Evolutionary conservation across 2,329 filamentous ascomycete genomes (phyloP).

Genomic region (Biscogniauxia marginata): DNA sequence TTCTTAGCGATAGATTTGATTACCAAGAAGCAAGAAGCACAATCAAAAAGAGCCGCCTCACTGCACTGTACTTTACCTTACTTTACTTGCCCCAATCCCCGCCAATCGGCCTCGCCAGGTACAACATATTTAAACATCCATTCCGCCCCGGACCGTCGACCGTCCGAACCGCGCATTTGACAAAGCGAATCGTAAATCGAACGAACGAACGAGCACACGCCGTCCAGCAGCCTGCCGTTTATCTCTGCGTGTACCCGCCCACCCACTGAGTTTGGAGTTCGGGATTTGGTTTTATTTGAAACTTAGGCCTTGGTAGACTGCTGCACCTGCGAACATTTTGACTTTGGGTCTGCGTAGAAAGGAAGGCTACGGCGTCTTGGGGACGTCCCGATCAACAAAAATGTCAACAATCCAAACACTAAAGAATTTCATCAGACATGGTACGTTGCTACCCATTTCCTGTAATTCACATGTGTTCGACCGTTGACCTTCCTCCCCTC

Average conservation of each 20-base stretch:
- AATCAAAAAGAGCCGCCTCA: too few relatives aligned
- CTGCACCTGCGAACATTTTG: too few relatives aligned
- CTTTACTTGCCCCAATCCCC: neutral
- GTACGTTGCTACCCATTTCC: conserved; percentile 39
- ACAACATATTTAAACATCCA: neutral
- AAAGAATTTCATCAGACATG: conserved; percentile 97
- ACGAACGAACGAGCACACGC: neutral
- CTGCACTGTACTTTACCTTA: too few relatives aligned
- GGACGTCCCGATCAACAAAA: conserved; percentile 1
- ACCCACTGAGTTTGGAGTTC: neutral
- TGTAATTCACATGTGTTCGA: conserved; percentile 6
- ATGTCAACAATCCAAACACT: conserved; percentile 87
- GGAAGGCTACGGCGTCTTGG: neutral
- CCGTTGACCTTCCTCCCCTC: conserved; percentile 1
- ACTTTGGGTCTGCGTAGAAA: neutral
- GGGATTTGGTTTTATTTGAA: too few relatives aligned
- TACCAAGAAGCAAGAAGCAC: neutral
- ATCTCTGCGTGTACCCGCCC: neutral
- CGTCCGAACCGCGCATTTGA: neutral
- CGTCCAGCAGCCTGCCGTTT: neutral
- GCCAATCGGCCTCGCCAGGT: neutral
- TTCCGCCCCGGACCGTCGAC: neutral
- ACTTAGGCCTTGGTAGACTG: too few relatives aligned
- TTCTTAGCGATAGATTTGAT: neutral
- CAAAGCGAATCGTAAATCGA: neutral